Conservation (phyloP, 345 rosid genomes). For the Sisymbrium irio region DNA sequence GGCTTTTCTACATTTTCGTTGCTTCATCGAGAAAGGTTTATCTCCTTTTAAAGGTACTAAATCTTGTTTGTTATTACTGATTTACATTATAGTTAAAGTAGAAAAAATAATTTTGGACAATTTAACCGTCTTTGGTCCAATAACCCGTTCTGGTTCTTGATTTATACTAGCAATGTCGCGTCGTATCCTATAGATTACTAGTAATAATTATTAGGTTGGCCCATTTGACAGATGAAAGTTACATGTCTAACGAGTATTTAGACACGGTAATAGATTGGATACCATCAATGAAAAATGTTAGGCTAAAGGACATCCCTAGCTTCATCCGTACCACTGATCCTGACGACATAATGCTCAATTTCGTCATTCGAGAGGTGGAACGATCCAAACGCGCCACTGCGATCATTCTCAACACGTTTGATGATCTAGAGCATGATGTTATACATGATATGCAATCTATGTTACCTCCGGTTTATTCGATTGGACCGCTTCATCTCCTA, state of each 20-base stretch:
- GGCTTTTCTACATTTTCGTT: slow-evolving; percentile 12
- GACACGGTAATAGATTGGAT: slow-evolving; percentile 41
- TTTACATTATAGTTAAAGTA: not conserved
- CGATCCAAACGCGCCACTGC: slow-evolving; percentile 29
- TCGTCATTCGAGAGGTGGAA: slow-evolving; percentile 4
- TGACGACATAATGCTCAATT: slow-evolving; percentile 29
- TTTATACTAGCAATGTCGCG: not conserved
- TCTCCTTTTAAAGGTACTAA: slow-evolving; percentile 3
- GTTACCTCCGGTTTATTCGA: slow-evolving; percentile 32
- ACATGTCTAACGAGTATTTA: slow-evolving; percentile 30
- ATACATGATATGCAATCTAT: slow-evolving; percentile 15
- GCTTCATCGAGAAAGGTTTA: slow-evolving; percentile 32
- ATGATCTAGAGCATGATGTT: slow-evolving; percentile 32
- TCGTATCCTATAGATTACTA: not conserved
- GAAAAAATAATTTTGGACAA: not conserved
- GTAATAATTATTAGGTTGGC: not conserved
- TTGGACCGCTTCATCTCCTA: slow-evolving; percentile 23
- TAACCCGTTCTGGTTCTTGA: not conserved
- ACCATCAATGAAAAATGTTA: slow-evolving; percentile 33
- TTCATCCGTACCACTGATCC: slow-evolving; percentile 36
- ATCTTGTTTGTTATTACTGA: not conserved
- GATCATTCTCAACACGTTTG: slow-evolving; percentile 39
- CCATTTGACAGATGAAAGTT: slow-evolving; percentile 27
- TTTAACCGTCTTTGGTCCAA: too few species aligned
- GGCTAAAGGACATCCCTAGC: slow-evolving; percentile 36